Evolutionary conservation across 306 rosid genomes (phyloP).

Genomic region (Morella rubra): DNA sequence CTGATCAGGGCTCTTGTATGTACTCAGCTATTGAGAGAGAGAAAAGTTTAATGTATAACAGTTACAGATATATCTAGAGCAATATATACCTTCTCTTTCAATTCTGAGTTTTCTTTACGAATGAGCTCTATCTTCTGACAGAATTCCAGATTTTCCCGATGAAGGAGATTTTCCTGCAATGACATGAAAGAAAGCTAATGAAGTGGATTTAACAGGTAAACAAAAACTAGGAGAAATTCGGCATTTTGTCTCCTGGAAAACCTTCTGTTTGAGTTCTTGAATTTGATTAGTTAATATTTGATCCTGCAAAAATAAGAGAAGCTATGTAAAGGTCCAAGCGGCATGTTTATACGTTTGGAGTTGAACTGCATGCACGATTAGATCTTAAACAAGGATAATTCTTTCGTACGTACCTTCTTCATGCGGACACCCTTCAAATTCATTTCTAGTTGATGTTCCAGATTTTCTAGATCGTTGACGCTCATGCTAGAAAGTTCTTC

Average conservation of each 20-base stretch:
- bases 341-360: too few species aligned
- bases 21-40: neutral
- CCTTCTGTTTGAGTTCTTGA: slow-evolving; percentile 45
- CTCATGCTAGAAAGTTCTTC: slow-evolving; percentile 13
- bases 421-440: slow-evolving; percentile 19
- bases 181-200: neutral
- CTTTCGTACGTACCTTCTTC: slow-evolving; percentile 11
- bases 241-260: too few species aligned
- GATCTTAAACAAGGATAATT: neutral
- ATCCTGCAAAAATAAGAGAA: slow-evolving; percentile 33
- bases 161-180: slow-evolving; percentile 31
- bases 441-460: slow-evolving; percentile 24
- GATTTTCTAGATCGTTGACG: slow-evolving; percentile 11
- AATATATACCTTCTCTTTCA: slow-evolving; percentile 37
- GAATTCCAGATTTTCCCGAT: slow-evolving; percentile 39
- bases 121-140: slow-evolving; percentile 29
- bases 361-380: neutral
- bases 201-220: neutral
- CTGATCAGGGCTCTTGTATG: neutral
- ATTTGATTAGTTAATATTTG: slow-evolving; percentile 43
- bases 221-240: neutral
- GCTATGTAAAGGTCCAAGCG: neutral
- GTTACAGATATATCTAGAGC: neutral
- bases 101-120: slow-evolving; percentile 34
- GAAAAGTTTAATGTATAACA: neutral